Base-by-base conservation (phyloP, 805 yeast genomes). In the Scheffersomyces ergatensis region DNA sequence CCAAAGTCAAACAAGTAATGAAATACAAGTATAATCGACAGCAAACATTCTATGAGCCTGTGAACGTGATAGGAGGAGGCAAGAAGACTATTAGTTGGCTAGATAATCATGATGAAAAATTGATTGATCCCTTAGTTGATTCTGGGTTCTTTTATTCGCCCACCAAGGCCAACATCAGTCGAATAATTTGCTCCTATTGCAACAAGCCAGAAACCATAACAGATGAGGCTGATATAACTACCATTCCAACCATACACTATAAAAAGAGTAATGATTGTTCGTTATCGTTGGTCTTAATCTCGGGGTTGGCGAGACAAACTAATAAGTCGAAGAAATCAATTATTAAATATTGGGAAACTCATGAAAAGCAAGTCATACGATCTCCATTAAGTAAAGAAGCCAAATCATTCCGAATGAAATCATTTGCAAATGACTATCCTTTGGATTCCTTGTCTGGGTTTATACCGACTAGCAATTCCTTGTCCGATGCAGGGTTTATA, bases 61-160 rank as follows among this genome's bases (percentile, higher is more conserved):
- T 50, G 0, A 43, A 46, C 29, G 33, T 53, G 3, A 50, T 46
- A 19, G 37, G 42, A 17, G 38, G 38, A 3, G 33, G 34, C 14
- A 37, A 19, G 13, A 25, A 31, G 19, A 9, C 29, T 11, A n/a
- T 42, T 9, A 30, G 23, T 11, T 46, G 50, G 50, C 17, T 25
- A 3, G 45, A 47, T 13, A 38, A 21, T 8, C 18, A 36, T 24
- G 37, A 40, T 21, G 37, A 38, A 3, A 36, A 34, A 11, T 33
- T 35, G n/a, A 39, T 47, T 14, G 51, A 44, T 18, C 44, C 44
- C 3, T 39, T 83, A 65, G 82, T 82, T 1, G 65, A 65, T 36
- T 71, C 77, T 15, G 90, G 92, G 0, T 78, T 84, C 63, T 78
- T 65, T 59, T 84, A 64, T 57, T 70, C 74, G 36, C 89, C 81